These are phyloP conservation scores for Aulographum hederae DNA, from an alignment of 2,329 filamentous ascomycete genomes.

Conservation along the genomic window DNA sequence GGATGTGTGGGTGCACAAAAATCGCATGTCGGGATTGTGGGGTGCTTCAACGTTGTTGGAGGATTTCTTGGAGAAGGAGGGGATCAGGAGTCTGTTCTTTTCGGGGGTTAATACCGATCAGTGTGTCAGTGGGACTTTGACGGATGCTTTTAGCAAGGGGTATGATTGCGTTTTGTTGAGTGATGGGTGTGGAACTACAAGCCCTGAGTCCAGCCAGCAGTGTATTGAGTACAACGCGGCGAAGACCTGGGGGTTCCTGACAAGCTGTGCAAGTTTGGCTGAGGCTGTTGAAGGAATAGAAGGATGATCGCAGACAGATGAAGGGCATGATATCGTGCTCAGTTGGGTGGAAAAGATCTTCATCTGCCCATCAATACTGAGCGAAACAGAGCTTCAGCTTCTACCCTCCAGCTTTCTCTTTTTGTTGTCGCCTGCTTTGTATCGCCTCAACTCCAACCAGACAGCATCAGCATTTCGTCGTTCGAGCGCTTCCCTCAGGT, in stretches of 20 bases:
- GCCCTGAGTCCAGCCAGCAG: constrained; percentile 18
- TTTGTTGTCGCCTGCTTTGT: no score
- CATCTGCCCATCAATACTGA: no score
- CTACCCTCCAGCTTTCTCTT: no score
- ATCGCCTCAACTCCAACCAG: constrained; percentile 40
- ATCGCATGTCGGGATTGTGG: constrained; percentile 41
- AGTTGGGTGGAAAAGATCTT: no score
- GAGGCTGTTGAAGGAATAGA: constrained; percentile 9
- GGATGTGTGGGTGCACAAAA: constrained; percentile 37
- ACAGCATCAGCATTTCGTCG: constrained; percentile 55
- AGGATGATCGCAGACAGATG: not conserved
- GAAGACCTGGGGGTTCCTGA: constrained; percentile 15
- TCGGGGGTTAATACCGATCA: constrained; percentile 44
- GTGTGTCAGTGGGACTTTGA: constrained; percentile 37
- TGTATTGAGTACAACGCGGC: constrained; percentile 16
- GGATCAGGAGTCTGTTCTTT: constrained; percentile 33
- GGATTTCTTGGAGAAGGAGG: constrained; percentile 20
- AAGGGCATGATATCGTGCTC: no score
- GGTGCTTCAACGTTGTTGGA: constrained; percentile 23
- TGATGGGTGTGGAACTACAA: constrained; percentile 36
- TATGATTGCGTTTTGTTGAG: constrained; percentile 36
- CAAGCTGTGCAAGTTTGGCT: constrained; percentile 12
- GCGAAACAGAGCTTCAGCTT: no score
- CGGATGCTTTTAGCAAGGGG: constrained; percentile 36
- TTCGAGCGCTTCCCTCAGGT: constrained; percentile 41